Evolutionary conservation across 495 filamentous ascomycete species (phyloP), one percentile per base, ranked within the genome.

Genomic region (Tetracladium marchalianum): DNA sequence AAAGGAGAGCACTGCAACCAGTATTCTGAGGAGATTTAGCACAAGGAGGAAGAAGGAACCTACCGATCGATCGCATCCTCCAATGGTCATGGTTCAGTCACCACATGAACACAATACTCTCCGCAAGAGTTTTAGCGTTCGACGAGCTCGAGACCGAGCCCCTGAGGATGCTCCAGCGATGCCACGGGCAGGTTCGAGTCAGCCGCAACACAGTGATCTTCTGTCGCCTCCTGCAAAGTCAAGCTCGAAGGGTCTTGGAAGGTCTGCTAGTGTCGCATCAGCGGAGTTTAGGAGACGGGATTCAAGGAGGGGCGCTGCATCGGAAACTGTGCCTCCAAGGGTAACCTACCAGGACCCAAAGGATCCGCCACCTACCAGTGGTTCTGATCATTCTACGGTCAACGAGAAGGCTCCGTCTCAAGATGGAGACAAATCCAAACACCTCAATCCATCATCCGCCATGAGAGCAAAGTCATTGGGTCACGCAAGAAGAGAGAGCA

Each of bases 1-100:
- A 66, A 97, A 92, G 61, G 89, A 94, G 61, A 88, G 87, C 53
- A 78, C 87, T 24, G 87, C 87, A 43, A 84, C 77, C 6, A 85
- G 90, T n/a, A 71, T 99, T 39, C 65, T 99, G 52, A 75, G 92
- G 44, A 74, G 92, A 24, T 87, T 99, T 55, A 96, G 90, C 66
- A 99, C 92, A 8, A 75, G 93, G 55, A 73, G 80, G 50, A 66
- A 65, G 27, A 78, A 76, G 51, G 78, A 84, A 37, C 71, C 74
- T 11, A 63, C 72, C 41, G 71, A 75, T 19, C 73, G 71, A 31
- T 75, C 73, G n/a, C 77, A 83, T 45, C 73, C 81, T 8, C 85
- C 85, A 11, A 70, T 77, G 2, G 69, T 90, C 17, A 81, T 78
- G 37, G 76, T 89, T 12, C 85, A 87, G 55, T 73, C 81, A n/a